A percentile compares a stretch with the other conserved stretches of the same genome.
Conservation (phyloP, 345 rosid species). For the Brassica rapa region DNA sequence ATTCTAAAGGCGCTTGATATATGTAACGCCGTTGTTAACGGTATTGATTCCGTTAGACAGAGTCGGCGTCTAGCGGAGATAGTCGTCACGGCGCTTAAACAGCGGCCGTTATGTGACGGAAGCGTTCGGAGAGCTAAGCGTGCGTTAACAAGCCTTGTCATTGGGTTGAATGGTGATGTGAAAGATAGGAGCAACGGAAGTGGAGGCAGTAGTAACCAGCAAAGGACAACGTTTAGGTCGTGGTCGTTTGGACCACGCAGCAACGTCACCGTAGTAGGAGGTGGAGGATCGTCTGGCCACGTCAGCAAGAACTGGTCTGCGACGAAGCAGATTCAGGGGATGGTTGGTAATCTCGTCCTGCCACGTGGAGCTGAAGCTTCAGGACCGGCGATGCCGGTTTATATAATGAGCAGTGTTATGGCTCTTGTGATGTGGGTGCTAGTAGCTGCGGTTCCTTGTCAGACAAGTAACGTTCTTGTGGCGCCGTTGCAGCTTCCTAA, state of each 20-base stretch:
- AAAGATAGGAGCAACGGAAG: slow-evolving; percentile 51
- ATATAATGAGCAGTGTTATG: slow-evolving; percentile 62
- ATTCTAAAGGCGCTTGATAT: slow-evolving; percentile 73
- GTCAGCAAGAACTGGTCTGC: slow-evolving; percentile 87
- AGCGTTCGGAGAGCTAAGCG: slow-evolving; percentile 74
- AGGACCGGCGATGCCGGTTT: slow-evolving; percentile 57
- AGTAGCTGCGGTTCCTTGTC: slow-evolving; percentile 84
- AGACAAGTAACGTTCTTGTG: slow-evolving; percentile 68
- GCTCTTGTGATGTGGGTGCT: slow-evolving; percentile 75
- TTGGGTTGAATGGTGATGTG: slow-evolving; percentile 53
- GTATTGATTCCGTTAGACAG: slow-evolving; percentile 69
- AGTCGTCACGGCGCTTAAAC: slow-evolving; percentile 62
- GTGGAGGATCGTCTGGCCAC: slow-evolving; percentile 53
- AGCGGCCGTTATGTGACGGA: slow-evolving; percentile 75
- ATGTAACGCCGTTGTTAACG: slow-evolving; percentile 70
- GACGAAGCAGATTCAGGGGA: slow-evolving; percentile 83
- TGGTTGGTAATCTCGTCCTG: slow-evolving; percentile 55
- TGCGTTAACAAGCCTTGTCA: slow-evolving; percentile 54
- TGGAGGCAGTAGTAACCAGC: slow-evolving; percentile 29
- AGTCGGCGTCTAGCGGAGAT: slow-evolving; percentile 71
- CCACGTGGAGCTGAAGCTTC: slow-evolving; percentile 75
- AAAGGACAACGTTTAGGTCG: slow-evolving; percentile 57
- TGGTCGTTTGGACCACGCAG: slow-evolving; percentile 83
- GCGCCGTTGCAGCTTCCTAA: slow-evolving; percentile 70
- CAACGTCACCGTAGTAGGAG: slow-evolving; percentile 38